Percentiles rank a stretch among this genome's conserved stretches.
phyloP scores from a whole-genome alignment of 2,329 filamentous ascomycete species.

The Stagonosporopsis chrysanthemi region DNA sequence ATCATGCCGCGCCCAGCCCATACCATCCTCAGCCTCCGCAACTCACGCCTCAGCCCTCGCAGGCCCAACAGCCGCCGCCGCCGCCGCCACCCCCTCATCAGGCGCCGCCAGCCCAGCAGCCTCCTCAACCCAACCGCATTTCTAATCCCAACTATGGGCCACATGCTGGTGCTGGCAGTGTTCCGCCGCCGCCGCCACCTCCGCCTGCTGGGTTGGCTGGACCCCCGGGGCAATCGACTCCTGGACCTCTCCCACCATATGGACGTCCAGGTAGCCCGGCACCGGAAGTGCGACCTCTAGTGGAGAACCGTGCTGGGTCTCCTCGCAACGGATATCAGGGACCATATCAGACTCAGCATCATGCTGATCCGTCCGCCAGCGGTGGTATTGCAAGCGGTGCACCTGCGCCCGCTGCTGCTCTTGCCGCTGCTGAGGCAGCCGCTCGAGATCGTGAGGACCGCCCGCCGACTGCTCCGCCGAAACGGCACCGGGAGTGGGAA shows the following conservation, averaged over 20 bases:
- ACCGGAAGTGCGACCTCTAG: constrained; percentile 81
- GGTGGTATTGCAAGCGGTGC: constrained; percentile 73
- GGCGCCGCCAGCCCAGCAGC: constrained; percentile 35
- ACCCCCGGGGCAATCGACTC: constrained; percentile 59
- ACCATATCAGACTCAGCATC: constrained; percentile 71
- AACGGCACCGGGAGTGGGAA: constrained; percentile 93
- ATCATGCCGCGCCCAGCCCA: constrained; percentile 60
- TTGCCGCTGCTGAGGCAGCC: constrained; percentile 72
- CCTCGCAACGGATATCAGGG: constrained; percentile 87
- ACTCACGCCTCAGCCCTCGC: constrained; percentile 61
- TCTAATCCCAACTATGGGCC: constrained; percentile 58
- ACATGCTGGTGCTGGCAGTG: constrained; percentile 48
- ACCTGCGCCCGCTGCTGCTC: constrained; percentile 69
- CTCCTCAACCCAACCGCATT: constrained; percentile 55
- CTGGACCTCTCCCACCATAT: constrained; percentile 68
- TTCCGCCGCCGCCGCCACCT: constrained; percentile 66
- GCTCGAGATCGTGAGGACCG: constrained; percentile 73
- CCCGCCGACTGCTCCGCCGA: constrained; percentile 76
- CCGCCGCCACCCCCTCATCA: constrained; percentile 40
- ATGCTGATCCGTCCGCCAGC: constrained; percentile 67
- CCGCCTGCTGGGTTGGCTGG: constrained; percentile 61
- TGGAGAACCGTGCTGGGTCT: constrained; percentile 89
- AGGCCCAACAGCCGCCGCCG: constrained; percentile 54
- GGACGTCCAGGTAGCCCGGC: constrained; percentile 77
- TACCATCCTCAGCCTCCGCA: constrained; percentile 57